Evolutionary conservation across 2,329 filamentous ascomycete species (phyloP).

Genomic region (Penicillium nordicum): DNA sequence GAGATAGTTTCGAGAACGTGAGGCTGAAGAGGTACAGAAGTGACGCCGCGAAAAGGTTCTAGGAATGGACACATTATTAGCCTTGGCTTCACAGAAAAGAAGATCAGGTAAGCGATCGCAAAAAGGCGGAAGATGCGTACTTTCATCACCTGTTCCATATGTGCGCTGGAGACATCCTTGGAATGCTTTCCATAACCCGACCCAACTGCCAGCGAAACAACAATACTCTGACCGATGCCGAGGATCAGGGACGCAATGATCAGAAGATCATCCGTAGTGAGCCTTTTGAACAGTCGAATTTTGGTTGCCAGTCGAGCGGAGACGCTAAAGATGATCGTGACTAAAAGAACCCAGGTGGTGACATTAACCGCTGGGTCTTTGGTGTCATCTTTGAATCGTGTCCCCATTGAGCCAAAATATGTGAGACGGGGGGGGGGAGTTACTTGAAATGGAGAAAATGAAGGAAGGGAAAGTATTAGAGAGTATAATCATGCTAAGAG

Average conservation of each 20-base stretch:
- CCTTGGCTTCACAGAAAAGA: background rate
- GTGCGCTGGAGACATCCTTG: conserved; percentile 5
- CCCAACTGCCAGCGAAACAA: conserved; percentile 19
- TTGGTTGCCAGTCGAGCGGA: conserved; percentile 22
- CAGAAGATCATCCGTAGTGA: conserved; percentile 22
- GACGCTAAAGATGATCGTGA: conserved; percentile 20
- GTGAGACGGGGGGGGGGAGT: background rate
- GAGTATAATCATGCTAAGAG: background rate
- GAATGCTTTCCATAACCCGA: conserved; percentile 25
- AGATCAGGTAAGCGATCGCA: background rate
- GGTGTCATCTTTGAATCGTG: conserved; percentile 21
- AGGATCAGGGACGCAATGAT: conserved; percentile 19
- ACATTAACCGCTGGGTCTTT: conserved; percentile 24
- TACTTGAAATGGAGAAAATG: background rate
- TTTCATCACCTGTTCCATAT: conserved; percentile 21
- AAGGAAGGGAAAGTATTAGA: too few species aligned
- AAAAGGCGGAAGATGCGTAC: conserved; percentile 1
- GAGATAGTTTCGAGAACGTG: conserved; percentile 23
- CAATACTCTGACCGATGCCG: conserved; percentile 17
- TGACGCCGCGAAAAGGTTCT: conserved; percentile 22
- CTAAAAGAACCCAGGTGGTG: conserved; percentile 21
- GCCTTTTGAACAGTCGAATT: conserved; percentile 17
- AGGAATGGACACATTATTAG: background rate
- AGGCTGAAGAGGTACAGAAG: conserved; percentile 22
- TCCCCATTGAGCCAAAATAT: conserved; percentile 12